These are phyloP conservation scores for Sporisorium exsertum DNA, from an alignment of 1,284 basidiomycete species.

Conservation along the genomic window DNA sequence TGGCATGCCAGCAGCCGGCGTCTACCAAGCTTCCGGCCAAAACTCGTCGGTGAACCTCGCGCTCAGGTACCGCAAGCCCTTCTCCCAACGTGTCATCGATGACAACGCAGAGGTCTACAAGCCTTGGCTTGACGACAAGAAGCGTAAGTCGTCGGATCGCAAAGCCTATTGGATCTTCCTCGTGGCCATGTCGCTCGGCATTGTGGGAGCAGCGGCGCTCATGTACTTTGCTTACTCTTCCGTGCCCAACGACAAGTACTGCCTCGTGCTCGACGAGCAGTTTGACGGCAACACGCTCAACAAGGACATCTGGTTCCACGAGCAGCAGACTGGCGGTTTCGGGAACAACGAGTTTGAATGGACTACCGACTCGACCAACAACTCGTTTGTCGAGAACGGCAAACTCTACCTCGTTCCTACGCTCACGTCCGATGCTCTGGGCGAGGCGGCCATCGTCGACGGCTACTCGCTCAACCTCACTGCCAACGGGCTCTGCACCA, in stretches of 20 bases:
- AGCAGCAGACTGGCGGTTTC: constrained; percentile 86
- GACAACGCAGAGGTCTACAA: constrained; percentile 26
- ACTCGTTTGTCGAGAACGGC: constrained; percentile 81
- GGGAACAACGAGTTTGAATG: constrained; percentile 89
- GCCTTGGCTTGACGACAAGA: constrained; percentile 51
- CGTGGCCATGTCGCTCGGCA: constrained; percentile 21
- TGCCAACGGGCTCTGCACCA: constrained; percentile 76
- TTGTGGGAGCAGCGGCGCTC: constrained; percentile 23
- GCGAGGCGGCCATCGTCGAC: constrained; percentile 75
- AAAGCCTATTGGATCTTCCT: constrained; percentile 52
- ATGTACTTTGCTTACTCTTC: constrained; percentile 42
- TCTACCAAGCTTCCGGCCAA: constrained; percentile 15
- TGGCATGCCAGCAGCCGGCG: neutral
- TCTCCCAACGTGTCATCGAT: constrained; percentile 23
- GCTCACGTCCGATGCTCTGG: constrained; percentile 81
- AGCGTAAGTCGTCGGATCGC: constrained; percentile 33
- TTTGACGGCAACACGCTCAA: constrained; percentile 77
- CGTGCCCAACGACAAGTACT: constrained; percentile 68
- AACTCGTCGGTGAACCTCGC: constrained; percentile 14
- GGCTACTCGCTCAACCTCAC: constrained; percentile 84
- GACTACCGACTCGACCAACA: constrained; percentile 81
- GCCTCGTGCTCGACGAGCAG: constrained; percentile 81
- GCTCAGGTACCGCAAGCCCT: constrained; percentile 30
- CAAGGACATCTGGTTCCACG: constrained; percentile 78
- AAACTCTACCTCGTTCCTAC: constrained; percentile 86